A percentile compares a stretch with the other conserved stretches of the same genome.
Evolutionary conservation across 2,329 filamentous ascomycete species (phyloP).

Genomic region (Aureobasidium sp.): DNA sequence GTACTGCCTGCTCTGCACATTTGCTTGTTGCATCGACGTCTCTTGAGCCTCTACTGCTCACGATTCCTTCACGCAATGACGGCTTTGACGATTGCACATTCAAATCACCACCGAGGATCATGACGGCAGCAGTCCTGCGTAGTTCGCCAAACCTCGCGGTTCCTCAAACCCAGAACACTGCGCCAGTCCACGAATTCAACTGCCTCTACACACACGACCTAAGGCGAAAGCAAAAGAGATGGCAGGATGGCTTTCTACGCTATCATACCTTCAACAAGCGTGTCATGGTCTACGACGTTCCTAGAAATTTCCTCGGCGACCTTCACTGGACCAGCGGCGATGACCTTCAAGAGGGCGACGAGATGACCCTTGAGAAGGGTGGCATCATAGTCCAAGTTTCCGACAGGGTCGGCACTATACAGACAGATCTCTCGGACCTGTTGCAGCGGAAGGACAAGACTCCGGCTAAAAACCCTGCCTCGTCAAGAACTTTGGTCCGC

Average conservation of each 20-base stretch:
- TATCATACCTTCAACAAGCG: conserved; percentile 89
- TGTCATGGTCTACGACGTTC: conserved; percentile 82
- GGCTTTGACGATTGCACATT: not conserved
- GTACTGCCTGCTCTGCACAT: not conserved
- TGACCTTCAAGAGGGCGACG: conserved; percentile 72
- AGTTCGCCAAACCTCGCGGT: conserved; percentile 33
- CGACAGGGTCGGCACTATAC: conserved; percentile 62
- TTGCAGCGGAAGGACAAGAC: conserved; percentile 59
- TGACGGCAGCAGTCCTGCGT: conserved; percentile 29
- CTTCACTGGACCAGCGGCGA: conserved; percentile 67
- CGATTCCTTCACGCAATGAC: not conserved
- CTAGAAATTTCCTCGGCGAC: conserved; percentile 75
- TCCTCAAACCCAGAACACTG: conserved; percentile 55
- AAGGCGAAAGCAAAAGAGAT: conserved; percentile 79
- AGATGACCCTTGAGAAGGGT: conserved; percentile 69
- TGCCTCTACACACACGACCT: conserved; percentile 86
- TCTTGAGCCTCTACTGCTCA: not conserved
- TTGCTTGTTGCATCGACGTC: not conserved
- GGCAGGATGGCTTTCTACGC: conserved; percentile 85
- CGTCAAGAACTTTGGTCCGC: conserved; percentile 22
- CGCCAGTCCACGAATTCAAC: conserved; percentile 70
- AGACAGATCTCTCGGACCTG: conserved; percentile 72
- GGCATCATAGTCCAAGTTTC: conserved; percentile 72
- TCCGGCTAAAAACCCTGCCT: conserved; percentile 17
- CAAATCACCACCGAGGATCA: conserved; percentile 18